Percentiles rank a stretch among this genome's conserved stretches.
phyloP scores from a whole-genome alignment of 306 rosid species.

The Arachis hypogaea region DNA sequence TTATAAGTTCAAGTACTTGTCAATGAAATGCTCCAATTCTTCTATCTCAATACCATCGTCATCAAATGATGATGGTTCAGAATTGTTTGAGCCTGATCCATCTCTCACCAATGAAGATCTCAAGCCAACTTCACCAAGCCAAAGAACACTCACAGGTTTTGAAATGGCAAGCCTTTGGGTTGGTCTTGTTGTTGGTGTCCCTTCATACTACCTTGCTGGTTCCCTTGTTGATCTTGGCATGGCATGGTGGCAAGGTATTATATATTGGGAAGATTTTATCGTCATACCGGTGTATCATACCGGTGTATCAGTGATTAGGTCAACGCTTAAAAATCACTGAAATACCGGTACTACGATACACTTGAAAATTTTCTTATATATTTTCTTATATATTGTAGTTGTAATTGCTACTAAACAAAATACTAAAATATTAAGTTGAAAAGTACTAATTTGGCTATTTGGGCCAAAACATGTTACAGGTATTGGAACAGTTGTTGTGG shows the following conservation, averaged over 20 bases:
- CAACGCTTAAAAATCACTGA: no score
- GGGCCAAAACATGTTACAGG: no score
- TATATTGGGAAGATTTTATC: no score
- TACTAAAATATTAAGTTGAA: no score
- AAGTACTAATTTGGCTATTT: no score
- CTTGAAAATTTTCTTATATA: no score
- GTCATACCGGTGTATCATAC: no score
- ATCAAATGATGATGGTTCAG: not conserved
- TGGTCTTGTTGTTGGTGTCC: slow-evolving; percentile 91
- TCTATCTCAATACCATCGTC: slow-evolving; percentile 19
- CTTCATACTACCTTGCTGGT: slow-evolving; percentile 86
- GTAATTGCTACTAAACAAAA: no score
- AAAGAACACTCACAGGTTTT: slow-evolving; percentile 67
- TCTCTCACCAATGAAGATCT: slow-evolving; percentile 72
- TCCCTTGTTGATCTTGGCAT: slow-evolving; percentile 90
- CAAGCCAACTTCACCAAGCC: slow-evolving; percentile 58
- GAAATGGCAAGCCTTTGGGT: slow-evolving; percentile 83
- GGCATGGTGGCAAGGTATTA: slow-evolving; percentile 98
- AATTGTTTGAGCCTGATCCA: slow-evolving; percentile 48
- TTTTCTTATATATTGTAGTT: no score
- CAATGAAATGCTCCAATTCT: slow-evolving; percentile 40
- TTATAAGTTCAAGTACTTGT: not conserved
- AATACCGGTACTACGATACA: no score
- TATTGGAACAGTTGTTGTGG: slow-evolving; percentile 64
- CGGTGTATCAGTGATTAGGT: no score